These are phyloP conservation scores for Phialophora expanda DNA, from an alignment of 2,329 filamentous ascomycete species.

Conservation along the genomic window DNA sequence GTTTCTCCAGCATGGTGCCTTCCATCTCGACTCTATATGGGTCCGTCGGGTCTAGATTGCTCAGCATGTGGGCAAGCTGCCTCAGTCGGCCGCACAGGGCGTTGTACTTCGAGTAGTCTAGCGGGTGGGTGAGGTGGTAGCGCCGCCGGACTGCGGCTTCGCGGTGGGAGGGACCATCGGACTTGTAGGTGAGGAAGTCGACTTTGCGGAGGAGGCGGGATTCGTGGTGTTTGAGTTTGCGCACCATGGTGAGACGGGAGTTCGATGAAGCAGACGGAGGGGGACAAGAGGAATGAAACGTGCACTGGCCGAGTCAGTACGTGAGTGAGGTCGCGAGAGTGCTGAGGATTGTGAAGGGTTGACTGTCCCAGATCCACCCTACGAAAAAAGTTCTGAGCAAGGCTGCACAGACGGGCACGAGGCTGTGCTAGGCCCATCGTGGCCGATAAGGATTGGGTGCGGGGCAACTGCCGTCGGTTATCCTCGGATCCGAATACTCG, in stretches of 20 bases:
- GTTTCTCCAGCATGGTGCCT: conserved; percentile 83
- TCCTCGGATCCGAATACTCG: background rate
- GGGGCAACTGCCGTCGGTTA: background rate
- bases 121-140: conserved; percentile 88
- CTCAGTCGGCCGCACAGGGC: conserved; percentile 78
- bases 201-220: conserved; percentile 88
- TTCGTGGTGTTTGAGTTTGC: conserved; percentile 96
- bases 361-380: background rate
- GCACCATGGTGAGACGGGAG: conserved; percentile 69
- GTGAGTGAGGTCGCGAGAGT: background rate
- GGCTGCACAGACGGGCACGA: background rate
- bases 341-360: background rate
- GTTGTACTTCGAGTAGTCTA: conserved; percentile 77
- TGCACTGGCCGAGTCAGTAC: background rate
- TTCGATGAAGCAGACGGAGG: background rate
- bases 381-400: conserved; percentile 1
- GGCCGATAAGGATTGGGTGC: background rate
- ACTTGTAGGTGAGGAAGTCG: conserved; percentile 93
- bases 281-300: background rate
- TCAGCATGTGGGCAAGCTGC: conserved; percentile 86
- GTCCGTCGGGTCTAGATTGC: conserved; percentile 78
- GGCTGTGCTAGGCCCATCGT: background rate
- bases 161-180: conserved; percentile 78
- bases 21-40: conserved; percentile 82
- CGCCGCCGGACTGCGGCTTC: conserved; percentile 78